phyloP scores from a whole-genome alignment of 208 protist species.

The Leishmania gerbilli region DNA sequence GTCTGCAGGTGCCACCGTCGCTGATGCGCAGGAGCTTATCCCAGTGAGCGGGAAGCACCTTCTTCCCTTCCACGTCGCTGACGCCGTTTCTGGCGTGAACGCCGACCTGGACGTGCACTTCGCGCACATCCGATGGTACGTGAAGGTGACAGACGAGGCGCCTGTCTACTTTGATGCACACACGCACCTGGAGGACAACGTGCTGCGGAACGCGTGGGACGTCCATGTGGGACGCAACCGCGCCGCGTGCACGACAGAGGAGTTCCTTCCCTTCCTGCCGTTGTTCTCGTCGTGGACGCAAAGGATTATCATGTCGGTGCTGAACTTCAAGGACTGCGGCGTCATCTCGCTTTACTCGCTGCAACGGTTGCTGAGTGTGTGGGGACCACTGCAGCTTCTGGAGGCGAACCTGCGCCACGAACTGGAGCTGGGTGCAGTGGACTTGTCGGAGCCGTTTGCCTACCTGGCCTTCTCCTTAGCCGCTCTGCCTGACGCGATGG shows the following conservation, averaged over 20 bases:
- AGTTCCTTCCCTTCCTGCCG: slow-evolving; percentile 51
- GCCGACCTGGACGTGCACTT: slow-evolving; percentile 53
- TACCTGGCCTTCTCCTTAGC: slow-evolving; percentile 58
- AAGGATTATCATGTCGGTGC: slow-evolving; percentile 49
- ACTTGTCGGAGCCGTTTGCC: slow-evolving; percentile 55
- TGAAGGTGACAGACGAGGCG: slow-evolving; percentile 31
- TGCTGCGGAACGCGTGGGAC: slow-evolving; percentile 59
- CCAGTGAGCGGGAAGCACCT: slow-evolving; percentile 21
- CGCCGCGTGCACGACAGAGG: slow-evolving; percentile 58
- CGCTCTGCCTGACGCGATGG: slow-evolving; percentile 43
- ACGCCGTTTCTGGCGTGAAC: slow-evolving; percentile 39
- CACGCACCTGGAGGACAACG: slow-evolving; percentile 52
- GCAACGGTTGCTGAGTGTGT: slow-evolving; percentile 73
- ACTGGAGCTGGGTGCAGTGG: slow-evolving; percentile 51
- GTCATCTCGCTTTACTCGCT: slow-evolving; percentile 81
- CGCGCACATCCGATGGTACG: slow-evolving; percentile 73
- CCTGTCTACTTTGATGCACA: slow-evolving; percentile 46
- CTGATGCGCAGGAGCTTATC: slow-evolving; percentile 18
- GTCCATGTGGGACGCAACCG: slow-evolving; percentile 52
- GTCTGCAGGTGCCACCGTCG: background rate
- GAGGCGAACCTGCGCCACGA: slow-evolving; percentile 72
- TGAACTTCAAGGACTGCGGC: slow-evolving; percentile 74
- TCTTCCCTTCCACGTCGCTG: slow-evolving; percentile 28
- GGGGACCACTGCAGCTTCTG: slow-evolving; percentile 83
- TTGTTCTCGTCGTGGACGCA: slow-evolving; percentile 63